A percentile compares a stretch with the other conserved stretches of the same genome.
These are phyloP conservation scores for Angomonas deanei DNA, from an alignment of 208 protist species.

Conservation along the genomic window DNA sequence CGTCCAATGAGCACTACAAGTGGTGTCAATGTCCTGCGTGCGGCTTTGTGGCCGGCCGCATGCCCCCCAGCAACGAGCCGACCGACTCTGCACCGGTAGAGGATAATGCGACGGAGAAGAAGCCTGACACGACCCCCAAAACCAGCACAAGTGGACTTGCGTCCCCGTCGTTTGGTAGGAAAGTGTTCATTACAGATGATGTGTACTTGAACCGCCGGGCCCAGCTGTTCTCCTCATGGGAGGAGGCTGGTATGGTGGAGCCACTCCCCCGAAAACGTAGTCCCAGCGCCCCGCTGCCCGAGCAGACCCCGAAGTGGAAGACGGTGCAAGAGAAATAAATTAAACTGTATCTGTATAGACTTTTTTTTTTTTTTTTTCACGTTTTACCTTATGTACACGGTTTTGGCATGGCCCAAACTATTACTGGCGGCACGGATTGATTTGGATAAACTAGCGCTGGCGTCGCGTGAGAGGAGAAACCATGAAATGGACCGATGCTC, in stretches of 20 bases:
- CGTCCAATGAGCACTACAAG: constrained; percentile 16
- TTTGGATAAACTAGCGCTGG: too few species aligned
- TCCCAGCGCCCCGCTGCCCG: constrained; percentile 56
- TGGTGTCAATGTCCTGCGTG: constrained; percentile 21
- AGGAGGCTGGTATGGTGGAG: constrained; percentile 42
- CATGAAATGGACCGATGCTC: not conserved
- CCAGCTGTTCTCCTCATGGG: constrained; percentile 49
- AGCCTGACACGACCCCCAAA: not conserved
- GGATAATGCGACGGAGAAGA: too few species aligned
- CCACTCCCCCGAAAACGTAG: constrained; percentile 30
- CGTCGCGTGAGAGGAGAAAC: too few species aligned
- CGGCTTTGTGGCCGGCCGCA: constrained; percentile 18
- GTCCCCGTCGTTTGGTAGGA: constrained; percentile 42
- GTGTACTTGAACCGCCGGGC: constrained; percentile 46
- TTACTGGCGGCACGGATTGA: not conserved
- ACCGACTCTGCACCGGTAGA: too few species aligned
- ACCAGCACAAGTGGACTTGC: not conserved
- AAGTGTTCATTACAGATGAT: constrained; percentile 82
- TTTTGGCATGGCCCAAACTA: too few species aligned
- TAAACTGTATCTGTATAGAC: not conserved
- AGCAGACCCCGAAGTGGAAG: constrained; percentile 59
- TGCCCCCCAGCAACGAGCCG: too few species aligned
- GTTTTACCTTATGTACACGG: too few species aligned
- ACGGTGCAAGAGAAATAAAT: constrained; percentile 8
- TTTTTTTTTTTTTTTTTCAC: constrained; percentile 11